These are phyloP conservation scores for Candida ipomoeae DNA, from an alignment of 805 yeast species.

Conservation along the genomic window DNA sequence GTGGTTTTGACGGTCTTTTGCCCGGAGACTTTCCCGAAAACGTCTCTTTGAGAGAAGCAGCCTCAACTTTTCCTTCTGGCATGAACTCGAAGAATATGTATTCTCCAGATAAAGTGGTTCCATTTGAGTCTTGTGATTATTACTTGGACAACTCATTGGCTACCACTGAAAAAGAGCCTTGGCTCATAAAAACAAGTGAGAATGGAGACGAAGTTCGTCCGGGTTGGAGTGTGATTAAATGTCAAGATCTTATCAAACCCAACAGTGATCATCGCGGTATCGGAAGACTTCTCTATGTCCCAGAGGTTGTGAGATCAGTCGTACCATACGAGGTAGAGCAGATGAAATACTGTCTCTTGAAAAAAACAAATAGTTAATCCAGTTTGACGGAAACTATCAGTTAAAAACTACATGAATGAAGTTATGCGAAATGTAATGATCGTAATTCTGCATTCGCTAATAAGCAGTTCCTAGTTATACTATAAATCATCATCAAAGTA, in stretches of 20 bases:
- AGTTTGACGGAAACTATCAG: background rate
- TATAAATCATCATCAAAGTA: conserved; percentile 41
- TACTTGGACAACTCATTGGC: conserved; percentile 60
- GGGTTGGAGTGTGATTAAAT: conserved; percentile 47
- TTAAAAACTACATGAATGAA: background rate
- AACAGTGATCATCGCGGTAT: conserved; percentile 50
- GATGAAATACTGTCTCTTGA: conserved; percentile 47
- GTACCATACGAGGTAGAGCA: conserved; percentile 38
- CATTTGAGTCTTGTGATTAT: conserved; percentile 57
- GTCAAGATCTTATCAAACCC: conserved; percentile 51
- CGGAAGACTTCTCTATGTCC: conserved; percentile 52
- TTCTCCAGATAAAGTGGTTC: conserved; percentile 53
- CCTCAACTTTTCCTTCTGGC: conserved; percentile 51
- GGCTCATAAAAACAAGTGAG: conserved; percentile 6
- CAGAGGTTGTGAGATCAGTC: conserved; percentile 25
- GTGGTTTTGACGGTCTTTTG: conserved; percentile 80
- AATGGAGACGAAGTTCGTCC: conserved; percentile 17
- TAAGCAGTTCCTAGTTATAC: background rate
- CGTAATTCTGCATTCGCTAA: background rate
- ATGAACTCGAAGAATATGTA: conserved; percentile 76
- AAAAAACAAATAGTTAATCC: background rate
- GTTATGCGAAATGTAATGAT: background rate
- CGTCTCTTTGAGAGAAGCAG: conserved; percentile 18
- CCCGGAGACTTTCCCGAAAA: conserved; percentile 79
- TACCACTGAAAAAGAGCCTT: conserved; percentile 38